Base-by-base conservation (phyloP, 805 yeast genomes). In the Vanderwaltozyma tropicalis region DNA sequence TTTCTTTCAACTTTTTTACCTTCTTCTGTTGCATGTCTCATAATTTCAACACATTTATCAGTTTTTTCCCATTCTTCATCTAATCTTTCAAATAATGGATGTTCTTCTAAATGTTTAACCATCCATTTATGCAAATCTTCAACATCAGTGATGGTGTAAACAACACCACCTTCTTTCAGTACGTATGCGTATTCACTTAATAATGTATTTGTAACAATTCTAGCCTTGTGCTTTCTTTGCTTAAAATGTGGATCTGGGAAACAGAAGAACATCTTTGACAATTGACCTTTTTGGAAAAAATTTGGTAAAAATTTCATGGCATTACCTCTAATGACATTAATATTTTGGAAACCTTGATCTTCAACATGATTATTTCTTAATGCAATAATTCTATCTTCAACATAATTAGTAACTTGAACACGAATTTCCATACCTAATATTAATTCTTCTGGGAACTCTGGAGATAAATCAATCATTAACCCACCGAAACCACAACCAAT, bases 231-330 rank as follows among this genome's bases (percentile, higher is more conserved):
- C 58, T 92, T 92, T 55, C 97, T 72, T 62, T 86, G 94, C 59
- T 92, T 92, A 69, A 92, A 92, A 61, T 92, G 98, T 7, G 98
- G 98, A 62, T 92, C 98, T n/a, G 98, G 98, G 72, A 92, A 92
- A 61, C 98, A 92, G 67, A 92, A 92, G 65, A 92, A 92, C 74
- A 92, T 84, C 67, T 89, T 92, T 25, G 80, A 75, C 36, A 88
- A 65, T 57, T 87, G 96, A 6, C 78, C 77, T 59, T 80, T 80
- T 41, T 70, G 67, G 64, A 92, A 92, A 60, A 92, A 92, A 59
- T 92, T 92, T 17, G 98, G 97, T 44, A 87, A 64, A 55, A 92
- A 92, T 62, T 92, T 92, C 98, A 92, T 92, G 26, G 97, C 92
- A 56, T 92, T 92, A 15, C 94, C 97, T 58, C 98, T 72, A 37